Base-by-base conservation (phyloP, 2,329 filamentous ascomycete genomes). In the Nothophaeocryptopus gaeumannii region DNA sequence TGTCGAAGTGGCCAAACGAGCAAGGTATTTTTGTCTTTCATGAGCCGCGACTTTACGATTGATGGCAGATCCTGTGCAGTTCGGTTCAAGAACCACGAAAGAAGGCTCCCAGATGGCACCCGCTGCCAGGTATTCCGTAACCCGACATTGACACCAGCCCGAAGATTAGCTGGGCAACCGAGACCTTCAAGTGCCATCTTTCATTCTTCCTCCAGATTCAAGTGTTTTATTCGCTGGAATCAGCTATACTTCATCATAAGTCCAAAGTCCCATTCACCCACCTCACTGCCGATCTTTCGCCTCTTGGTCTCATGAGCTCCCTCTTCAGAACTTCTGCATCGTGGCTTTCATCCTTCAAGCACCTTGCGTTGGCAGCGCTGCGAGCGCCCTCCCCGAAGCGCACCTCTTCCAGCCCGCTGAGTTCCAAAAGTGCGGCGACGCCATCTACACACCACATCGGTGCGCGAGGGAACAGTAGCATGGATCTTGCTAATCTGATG, bases 391-490 rank as follows among this genome's bases (percentile, higher is more conserved):
- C 37, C 1, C 40, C 61, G 37, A 66, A 58, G 9, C 35, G 32
- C 5, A 66, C 64, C 11, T 20, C 44, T 39, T 61, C 47, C 37
- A 67, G 32, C 5, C 64, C 64, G 41, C 60, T 60, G 13, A 65
- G 32, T 20, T 56, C 47, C 12, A 67, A 50, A 39, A 67, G 45
- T 26, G 51, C 54, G 8, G 60, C 59, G 4, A 65, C 51, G 1
- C 63, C 62, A 39, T 66, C 63, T 2, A 57, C 16, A 1, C 57
- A 15, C 64, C 64, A 67, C 5, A 63, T 29, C 16, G 58, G 57
- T 36, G 59, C 47, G 26, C 45, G 36, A 3, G 53, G 53, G 3
- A 42, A 43, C 2, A 60, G 14, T 8, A 67, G 49, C 41, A 50
- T 54, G 5, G 59, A 57, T 32, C 59, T 47, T 5, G 50, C 40